A percentile compares a stretch with the other conserved stretches of the same genome.
Evolutionary conservation across 176 grass and related monocot genomes (phyloP).

Genomic region (Phoenix dactylifera): DNA sequence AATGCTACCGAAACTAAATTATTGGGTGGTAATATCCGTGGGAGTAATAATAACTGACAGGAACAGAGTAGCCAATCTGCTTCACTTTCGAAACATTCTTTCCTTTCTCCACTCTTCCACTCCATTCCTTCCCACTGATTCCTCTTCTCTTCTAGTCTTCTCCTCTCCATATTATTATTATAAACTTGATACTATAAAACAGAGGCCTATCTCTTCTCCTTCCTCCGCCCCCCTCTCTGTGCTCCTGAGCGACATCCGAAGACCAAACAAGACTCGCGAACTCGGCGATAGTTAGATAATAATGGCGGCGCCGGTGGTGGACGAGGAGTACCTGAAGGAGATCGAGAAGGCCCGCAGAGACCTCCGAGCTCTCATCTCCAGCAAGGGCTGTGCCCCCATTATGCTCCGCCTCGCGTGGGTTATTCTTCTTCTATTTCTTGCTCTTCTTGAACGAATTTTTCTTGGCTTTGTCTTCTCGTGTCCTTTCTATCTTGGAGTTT

Average conservation of each 20-base stretch:
- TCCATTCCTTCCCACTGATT: slow-evolving; percentile 21
- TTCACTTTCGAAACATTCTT: slow-evolving; percentile 29
- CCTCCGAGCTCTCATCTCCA: slow-evolving; percentile 47
- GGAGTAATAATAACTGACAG: too few species aligned
- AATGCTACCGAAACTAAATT: too few species aligned
- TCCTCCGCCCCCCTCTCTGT: too few species aligned
- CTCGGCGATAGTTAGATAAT: neutral
- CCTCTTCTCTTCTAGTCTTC: neutral
- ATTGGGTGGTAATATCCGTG: too few species aligned
- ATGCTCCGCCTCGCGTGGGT: slow-evolving; percentile 62
- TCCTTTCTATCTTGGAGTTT: too few species aligned
- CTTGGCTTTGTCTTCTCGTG: neutral
- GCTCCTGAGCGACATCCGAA: too few species aligned
- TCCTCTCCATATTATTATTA: neutral
- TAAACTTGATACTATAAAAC: too few species aligned
- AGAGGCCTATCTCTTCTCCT: too few species aligned
- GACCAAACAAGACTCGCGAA: too few species aligned
- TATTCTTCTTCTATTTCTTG: too few species aligned
- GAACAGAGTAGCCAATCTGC: too few species aligned
- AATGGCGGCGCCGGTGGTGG: slow-evolving; percentile 25
- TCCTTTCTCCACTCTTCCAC: slow-evolving; percentile 38
- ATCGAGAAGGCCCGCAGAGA: slow-evolving; percentile 36
- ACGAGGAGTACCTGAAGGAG: slow-evolving; percentile 40
- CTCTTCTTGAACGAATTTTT: too few species aligned
- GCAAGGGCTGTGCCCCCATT: slow-evolving; percentile 46